Conservation (phyloP, 2,329 filamentous ascomycete genomes). For the Ambrosiella beaveri region DNA sequence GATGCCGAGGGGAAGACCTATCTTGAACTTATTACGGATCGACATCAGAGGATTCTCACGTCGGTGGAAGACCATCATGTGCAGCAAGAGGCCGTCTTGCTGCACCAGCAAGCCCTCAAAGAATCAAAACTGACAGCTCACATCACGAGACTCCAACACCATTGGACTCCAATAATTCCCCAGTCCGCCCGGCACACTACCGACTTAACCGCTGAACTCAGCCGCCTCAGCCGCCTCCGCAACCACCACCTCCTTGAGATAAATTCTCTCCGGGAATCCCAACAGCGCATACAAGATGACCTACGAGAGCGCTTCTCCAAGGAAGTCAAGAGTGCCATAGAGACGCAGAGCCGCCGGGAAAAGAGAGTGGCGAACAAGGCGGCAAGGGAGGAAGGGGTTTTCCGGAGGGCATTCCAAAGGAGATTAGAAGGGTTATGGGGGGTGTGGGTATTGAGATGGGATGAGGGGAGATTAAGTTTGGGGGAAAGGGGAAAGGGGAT, state of each 20-base stretch:
- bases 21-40: slow-evolving; percentile 8
- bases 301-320: slow-evolving; percentile 8
- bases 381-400: slow-evolving; percentile 10
- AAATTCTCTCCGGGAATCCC: slow-evolving; percentile 9
- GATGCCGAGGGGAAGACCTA: not conserved
- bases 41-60: slow-evolving; percentile 8
- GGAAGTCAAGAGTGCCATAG: slow-evolving; percentile 3
- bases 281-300: slow-evolving; percentile 11
- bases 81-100: slow-evolving; percentile 7
- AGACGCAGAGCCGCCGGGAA: slow-evolving; percentile 8
- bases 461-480: slow-evolving; percentile 2
- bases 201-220: slow-evolving; percentile 7
- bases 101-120: slow-evolving; percentile 10
- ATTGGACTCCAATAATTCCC: slow-evolving; percentile 8
- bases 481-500: not conserved
- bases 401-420: slow-evolving; percentile 6
- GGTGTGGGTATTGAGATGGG: slow-evolving; percentile 11
- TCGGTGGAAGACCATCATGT: slow-evolving; percentile 10
- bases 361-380: slow-evolving; percentile 9
- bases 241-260: slow-evolving; percentile 7
- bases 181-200: slow-evolving; percentile 4
- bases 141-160: slow-evolving; percentile 7
- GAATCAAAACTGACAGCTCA: slow-evolving; percentile 10
- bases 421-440: slow-evolving; percentile 8
- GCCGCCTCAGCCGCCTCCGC: slow-evolving; percentile 3